Evolutionary conservation across 768 basidiomycete species (phyloP).

Genomic region (Cubamyces lactineus): DNA sequence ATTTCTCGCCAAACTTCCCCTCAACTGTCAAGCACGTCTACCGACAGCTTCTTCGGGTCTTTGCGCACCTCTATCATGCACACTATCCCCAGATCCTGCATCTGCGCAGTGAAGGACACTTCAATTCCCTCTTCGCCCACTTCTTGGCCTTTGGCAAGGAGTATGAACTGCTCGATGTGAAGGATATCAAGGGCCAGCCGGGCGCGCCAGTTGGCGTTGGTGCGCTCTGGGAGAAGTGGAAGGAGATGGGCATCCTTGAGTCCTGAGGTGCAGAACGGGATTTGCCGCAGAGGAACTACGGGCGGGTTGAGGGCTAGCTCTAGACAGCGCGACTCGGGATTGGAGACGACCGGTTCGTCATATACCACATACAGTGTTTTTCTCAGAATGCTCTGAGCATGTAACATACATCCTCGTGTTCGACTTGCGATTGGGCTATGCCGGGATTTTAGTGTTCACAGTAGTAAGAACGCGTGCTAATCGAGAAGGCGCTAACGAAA

Average conservation of each 20-base stretch:
- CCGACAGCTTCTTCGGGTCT: slow-evolving; percentile 94
- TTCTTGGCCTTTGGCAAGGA: slow-evolving; percentile 95
- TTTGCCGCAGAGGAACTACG: neutral
- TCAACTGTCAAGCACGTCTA: slow-evolving; percentile 92
- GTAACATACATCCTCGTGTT: slow-evolving; percentile 21
- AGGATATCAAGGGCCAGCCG: slow-evolving; percentile 78
- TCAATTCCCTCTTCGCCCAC: slow-evolving; percentile 97
- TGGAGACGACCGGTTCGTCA: slow-evolving; percentile 29
- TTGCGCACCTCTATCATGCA: slow-evolving; percentile 96
- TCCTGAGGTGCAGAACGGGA: slow-evolving; percentile 26
- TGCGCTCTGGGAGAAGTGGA: slow-evolving; percentile 87
- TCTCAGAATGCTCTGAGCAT: slow-evolving; percentile 10
- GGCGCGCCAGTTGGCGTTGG: slow-evolving; percentile 71
- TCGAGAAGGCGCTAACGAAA: neutral
- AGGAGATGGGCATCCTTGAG: slow-evolving; percentile 79
- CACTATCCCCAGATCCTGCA: slow-evolving; percentile 92
- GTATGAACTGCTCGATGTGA: slow-evolving; percentile 88
- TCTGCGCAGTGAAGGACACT: slow-evolving; percentile 91
- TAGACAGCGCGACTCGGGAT: slow-evolving; percentile 15
- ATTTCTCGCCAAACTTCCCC: slow-evolving; percentile 88
- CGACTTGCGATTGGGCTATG: neutral
- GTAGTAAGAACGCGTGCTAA: neutral
- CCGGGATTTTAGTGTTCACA: neutral
- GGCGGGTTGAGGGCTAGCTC: neutral
- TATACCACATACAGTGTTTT: slow-evolving; percentile 23